Evolutionary conservation across 352 stramenopile genomes (phyloP), one percentile per base, ranked within the genome.

Genomic region (Lagenidium sp.): DNA sequence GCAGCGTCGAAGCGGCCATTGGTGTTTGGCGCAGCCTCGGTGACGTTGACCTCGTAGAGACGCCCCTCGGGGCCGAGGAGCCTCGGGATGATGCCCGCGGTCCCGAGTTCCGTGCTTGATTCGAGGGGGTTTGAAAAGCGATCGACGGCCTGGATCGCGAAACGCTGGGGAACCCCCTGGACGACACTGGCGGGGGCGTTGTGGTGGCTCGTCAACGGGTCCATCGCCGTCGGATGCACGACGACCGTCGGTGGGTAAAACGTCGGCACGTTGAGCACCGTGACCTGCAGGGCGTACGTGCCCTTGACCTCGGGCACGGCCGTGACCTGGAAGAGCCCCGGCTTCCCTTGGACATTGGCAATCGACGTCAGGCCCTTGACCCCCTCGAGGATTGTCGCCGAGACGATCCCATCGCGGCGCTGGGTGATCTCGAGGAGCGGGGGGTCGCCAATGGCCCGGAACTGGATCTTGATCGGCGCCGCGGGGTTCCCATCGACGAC

Each of bases 121-220:
- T 94, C 79, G 7, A 98, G 64, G 24, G 66, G 59, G 57, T 98
- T 98, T 5, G 78, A 71, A 50, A 97, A 98, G 3, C 61, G 55
- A 56, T 98, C 94, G 24, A 92, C 80, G 12, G 82, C 65, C 47
- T 97, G 82, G 2, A 99, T 58, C 8, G 57, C 67, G 55, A 97
- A 97, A 23, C 44, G 52, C 88, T 80, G 18, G 48, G 35, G 2
- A 73, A 60, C 16, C 54, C 92, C 74, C 73, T 92, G 80, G 0
- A 75, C 87, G 0, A 91, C 88, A 21, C 96, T 66, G 6, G 75
- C 41, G 6, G 73, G 68, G 0, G 84, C 81, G 34, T 83, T 78
- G 53, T 97, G 90, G 7, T 63, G 89, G 21, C 68, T 88, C 15
- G 21, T 65, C 60, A 22, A 51, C 53, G 41, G 69, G 68, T 61